Conservation (phyloP, 495 filamentous ascomycete genomes). For the Gamarada debralockiae region DNA sequence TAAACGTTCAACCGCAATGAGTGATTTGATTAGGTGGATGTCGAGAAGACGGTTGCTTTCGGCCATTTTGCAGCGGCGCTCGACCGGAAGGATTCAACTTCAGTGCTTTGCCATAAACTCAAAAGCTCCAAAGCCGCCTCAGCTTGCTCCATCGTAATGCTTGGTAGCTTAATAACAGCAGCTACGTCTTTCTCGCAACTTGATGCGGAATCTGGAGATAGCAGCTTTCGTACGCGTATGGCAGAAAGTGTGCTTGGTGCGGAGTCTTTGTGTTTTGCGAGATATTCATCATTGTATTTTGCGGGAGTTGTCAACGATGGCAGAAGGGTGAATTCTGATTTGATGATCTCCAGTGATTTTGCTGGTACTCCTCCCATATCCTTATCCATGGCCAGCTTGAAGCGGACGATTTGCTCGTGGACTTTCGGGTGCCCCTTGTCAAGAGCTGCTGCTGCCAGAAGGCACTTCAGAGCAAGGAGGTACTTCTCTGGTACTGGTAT, state of each 20-base stretch:
- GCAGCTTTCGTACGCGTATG: conserved; percentile 53
- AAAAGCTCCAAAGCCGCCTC: conserved; percentile 54
- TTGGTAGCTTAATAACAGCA: conserved; percentile 49
- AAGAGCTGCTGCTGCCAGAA: conserved; percentile 66
- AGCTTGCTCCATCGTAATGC: conserved; percentile 57
- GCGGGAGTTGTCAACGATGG: conserved; percentile 53
- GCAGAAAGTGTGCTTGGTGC: conserved; percentile 59
- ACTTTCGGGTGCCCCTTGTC: conserved; percentile 69
- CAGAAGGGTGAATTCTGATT: conserved; percentile 59
- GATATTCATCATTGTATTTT: conserved; percentile 65
- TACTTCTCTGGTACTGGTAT: conserved; percentile 61
- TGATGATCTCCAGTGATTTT: conserved; percentile 61
- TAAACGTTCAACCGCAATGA: too few relatives aligned
- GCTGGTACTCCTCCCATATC: conserved; percentile 48
- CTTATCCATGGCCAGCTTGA: conserved; percentile 60
- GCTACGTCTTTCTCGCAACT: conserved; percentile 59
- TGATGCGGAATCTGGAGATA: conserved; percentile 52
- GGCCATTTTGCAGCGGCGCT: conserved; percentile 70
- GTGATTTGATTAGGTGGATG: conserved; percentile 4
- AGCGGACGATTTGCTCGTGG: conserved; percentile 69
- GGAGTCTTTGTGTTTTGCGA: conserved; percentile 58
- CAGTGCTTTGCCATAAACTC: conserved; percentile 52
- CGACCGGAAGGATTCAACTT: conserved; percentile 53
- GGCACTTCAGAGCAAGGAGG: conserved; percentile 78
- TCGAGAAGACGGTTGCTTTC: conserved; percentile 57